Base-by-base conservation (phyloP, 768 basidiomycete genomes). In the Candolleomyces aberdarensis region DNA sequence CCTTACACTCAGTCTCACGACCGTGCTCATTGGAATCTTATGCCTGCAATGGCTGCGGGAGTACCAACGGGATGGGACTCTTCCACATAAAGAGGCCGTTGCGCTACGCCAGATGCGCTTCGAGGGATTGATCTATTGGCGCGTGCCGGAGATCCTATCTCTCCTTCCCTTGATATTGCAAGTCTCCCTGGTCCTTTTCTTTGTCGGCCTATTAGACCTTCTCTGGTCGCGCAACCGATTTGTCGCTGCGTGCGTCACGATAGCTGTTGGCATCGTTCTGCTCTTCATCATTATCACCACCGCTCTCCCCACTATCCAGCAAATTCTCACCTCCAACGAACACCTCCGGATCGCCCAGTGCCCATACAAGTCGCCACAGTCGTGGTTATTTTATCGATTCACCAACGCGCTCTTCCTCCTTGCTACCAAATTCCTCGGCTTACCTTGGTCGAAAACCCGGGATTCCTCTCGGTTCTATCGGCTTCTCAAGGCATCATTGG, bases 291-390 rank as follows among this genome's bases (percentile, higher is more conserved):
- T 48, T 3, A 59, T 63, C 6, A 74, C 72, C 0, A 72, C 71
- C 0, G 66, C 65, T 3, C 62, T 71, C 2, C 71, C 72, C 10
- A 67, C 69, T 10, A 57, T 74, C 2, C 72, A 72, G 52, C 70
- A 71, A 44, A 66, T 66, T 0, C 64, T 72, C 44, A 63, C 66
- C 3, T 62, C 58, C 19, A 68, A 71, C 39, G 65, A 66, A 15
- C 63, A 69, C 46, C 62, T 74, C 9, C 67, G 68, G 10, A 65
- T 69, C 9, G 60, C 47, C 5, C 73, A 74, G 44, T 74, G 71
- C 58, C 70, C 73, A 1, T 74, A 74, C 61, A 74, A 74, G 61
- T 71, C 70, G 2, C 73, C 73, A 1, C 73, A 74, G 56, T 74
- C 73, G 3, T 72, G 73, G 73, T 55, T 72, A 1, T 70, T 67